phyloP scores from a whole-genome alignment of 768 basidiomycete species.

The Suillus tomentosus region DNA sequence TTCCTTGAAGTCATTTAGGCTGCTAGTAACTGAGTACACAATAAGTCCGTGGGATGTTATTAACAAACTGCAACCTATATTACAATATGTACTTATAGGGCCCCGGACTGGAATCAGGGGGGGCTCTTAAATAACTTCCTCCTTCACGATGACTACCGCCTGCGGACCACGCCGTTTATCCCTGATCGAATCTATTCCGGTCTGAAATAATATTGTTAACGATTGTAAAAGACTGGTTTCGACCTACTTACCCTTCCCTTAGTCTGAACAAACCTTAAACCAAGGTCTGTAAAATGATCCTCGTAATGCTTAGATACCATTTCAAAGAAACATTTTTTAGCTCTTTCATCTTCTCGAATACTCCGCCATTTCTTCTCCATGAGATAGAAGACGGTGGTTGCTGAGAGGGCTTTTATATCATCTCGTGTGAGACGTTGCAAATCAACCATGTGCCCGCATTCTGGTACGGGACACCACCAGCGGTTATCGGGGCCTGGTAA shows the following conservation, averaged over 20 bases:
- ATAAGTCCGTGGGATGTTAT: neutral
- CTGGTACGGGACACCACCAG: slow-evolving; percentile 53
- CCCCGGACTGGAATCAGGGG: neutral
- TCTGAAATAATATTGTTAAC: slow-evolving; percentile 15
- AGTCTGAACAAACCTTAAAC: slow-evolving; percentile 19
- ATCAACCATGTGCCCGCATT: slow-evolving; percentile 49
- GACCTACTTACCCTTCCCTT: slow-evolving; percentile 23
- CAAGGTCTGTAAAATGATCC: slow-evolving; percentile 24
- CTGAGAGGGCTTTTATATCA: slow-evolving; percentile 29
- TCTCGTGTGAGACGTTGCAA: slow-evolving; percentile 43
- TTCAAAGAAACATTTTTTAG: slow-evolving; percentile 24
- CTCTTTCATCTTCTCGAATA: slow-evolving; percentile 32
- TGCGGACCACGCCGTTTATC: neutral
- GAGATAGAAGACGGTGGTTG: slow-evolving; percentile 26
- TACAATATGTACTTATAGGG: neutral
- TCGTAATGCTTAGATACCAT: slow-evolving; percentile 32
- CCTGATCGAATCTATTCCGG: slow-evolving; percentile 16
- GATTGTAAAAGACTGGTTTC: neutral
- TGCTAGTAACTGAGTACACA: neutral
- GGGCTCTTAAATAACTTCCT: neutral
- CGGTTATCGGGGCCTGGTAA: slow-evolving; percentile 45
- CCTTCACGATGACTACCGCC: neutral
- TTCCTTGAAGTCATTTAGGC: neutral
- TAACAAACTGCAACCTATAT: neutral
- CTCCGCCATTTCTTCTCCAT: slow-evolving; percentile 37